Percentiles rank a stretch among this genome's conserved stretches.
These are phyloP conservation scores for Panicum miliaceum DNA, from an alignment of 176 grass and related monocot species.

Conservation along the genomic window DNA sequence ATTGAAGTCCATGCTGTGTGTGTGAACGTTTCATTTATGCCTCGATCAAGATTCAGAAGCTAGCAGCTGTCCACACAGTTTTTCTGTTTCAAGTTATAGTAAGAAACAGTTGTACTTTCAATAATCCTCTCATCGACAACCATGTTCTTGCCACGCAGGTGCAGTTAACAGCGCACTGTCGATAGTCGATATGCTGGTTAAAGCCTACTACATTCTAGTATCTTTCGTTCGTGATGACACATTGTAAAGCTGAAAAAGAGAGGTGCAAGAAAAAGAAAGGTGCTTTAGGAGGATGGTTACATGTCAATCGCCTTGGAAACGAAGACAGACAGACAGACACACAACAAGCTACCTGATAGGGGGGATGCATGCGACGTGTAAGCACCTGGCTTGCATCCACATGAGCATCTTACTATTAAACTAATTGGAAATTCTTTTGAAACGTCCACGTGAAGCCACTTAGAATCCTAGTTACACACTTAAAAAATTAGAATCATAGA, in stretches of 20 bases:
- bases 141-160: not conserved
- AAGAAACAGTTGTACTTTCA: no score
- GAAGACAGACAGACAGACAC: not conserved
- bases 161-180: not conserved
- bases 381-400: not conserved
- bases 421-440: no score
- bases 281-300: conserved; percentile 38
- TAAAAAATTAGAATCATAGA: no score
- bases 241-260: not conserved
- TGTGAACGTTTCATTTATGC: not conserved
- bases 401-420: not conserved
- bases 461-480: no score
- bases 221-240: not conserved
- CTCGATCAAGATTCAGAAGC: not conserved
- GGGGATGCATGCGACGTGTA: conserved; percentile 38
- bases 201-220: not conserved
- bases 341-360: conserved; percentile 5
- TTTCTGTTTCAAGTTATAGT: no score
- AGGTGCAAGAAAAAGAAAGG: not conserved
- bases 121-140: not conserved
- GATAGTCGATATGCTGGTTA: not conserved
- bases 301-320: conserved; percentile 3
- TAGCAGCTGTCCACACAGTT: not conserved
- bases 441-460: no score
- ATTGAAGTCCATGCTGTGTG: no score